Evolutionary conservation across 805 yeast genomes (phyloP), one percentile per base, ranked within the genome.

Genomic region (Candida sonorensis): DNA sequence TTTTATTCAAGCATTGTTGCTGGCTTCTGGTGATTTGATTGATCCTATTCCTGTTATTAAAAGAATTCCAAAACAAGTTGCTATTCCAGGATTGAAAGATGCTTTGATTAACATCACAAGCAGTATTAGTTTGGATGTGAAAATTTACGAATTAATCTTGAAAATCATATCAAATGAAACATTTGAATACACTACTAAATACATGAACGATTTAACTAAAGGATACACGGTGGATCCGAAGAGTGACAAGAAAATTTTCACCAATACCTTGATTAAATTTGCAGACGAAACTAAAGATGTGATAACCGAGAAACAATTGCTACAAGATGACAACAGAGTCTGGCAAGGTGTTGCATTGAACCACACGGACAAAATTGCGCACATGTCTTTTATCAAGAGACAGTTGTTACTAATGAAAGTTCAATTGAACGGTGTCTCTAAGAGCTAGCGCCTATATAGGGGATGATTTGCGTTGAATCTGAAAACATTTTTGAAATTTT

Each of bases 1-100:
- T n/a, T 87, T 85, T 49, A 79, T 90, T 26, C 73, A 75, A 38
- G 81, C 82, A 6, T 61, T 90, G 29, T 67, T 92, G 35, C 79
- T 81, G 36, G 64, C 73, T 34, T 76, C 83, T 1, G 84, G 81
- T 41, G 77, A 69, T 30, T 67, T 68, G 27, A 67, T 75, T 23
- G 81, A 78, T 44, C 85, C 92, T 4, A 67, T 77, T n/a, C 72
- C 73, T 2, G 79, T 88, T 10, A 63, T 88, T 20, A 62, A 69
- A 35, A 60, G 75, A 19, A 79, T 88, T 37, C 83, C 90, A 0
- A 57, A 61, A 8, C 66, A 72, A 18, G 66, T 78, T 44, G 67
- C 69, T 37, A 75, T 90, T 29, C 74, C 68, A 4, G 94, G 83
- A 0, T 61, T 90, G 29, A 73, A 74, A 42, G 58, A 59, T 2